Percentiles rank a stretch among this genome's conserved stretches.
Conservation (phyloP, 352 stramenopile genomes). For the Elongisporangium prolatum region DNA sequence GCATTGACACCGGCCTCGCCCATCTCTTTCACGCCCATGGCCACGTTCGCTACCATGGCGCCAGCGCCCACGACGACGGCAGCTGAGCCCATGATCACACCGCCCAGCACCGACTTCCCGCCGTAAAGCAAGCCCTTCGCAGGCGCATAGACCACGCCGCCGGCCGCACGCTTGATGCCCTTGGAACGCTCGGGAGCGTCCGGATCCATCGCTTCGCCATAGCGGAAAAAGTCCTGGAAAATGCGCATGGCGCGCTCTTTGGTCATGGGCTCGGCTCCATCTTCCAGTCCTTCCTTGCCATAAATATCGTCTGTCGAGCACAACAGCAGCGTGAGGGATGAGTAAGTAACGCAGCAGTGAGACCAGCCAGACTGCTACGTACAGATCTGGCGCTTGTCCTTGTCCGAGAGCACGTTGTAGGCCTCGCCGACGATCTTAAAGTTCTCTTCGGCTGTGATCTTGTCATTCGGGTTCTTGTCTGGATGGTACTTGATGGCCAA, state of each 20-base stretch:
- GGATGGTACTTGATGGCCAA: slow-evolving; percentile 92
- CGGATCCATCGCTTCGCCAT: slow-evolving; percentile 79
- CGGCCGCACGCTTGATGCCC: slow-evolving; percentile 68
- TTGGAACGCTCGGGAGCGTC: slow-evolving; percentile 75
- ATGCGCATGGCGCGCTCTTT: slow-evolving; percentile 79
- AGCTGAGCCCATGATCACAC: slow-evolving; percentile 81
- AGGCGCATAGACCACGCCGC: slow-evolving; percentile 77
- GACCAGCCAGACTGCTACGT: slow-evolving; percentile 8
- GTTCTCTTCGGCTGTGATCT: slow-evolving; percentile 84
- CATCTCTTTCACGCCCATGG: slow-evolving; percentile 85
- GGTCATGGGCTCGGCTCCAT: slow-evolving; percentile 79
- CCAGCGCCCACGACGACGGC: slow-evolving; percentile 69
- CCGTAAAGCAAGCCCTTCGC: slow-evolving; percentile 80
- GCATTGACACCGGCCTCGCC: slow-evolving; percentile 77
- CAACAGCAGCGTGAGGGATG: slow-evolving; percentile 5
- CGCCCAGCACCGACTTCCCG: slow-evolving; percentile 75
- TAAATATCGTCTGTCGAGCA: slow-evolving; percentile 84
- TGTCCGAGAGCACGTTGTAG: slow-evolving; percentile 92
- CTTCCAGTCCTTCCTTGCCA: slow-evolving; percentile 89
- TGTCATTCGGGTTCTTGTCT: slow-evolving; percentile 89
- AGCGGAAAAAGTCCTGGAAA: slow-evolving; percentile 86
- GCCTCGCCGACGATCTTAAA: slow-evolving; percentile 94
- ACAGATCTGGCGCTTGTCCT: slow-evolving; percentile 88
- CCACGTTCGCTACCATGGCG: slow-evolving; percentile 80
- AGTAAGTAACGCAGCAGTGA: slow-evolving; percentile 1